Percentiles rank a stretch among this genome's conserved stretches.
These are phyloP conservation scores for Lupinus albus DNA, from an alignment of 306 rosid species.

Conservation along the genomic window DNA sequence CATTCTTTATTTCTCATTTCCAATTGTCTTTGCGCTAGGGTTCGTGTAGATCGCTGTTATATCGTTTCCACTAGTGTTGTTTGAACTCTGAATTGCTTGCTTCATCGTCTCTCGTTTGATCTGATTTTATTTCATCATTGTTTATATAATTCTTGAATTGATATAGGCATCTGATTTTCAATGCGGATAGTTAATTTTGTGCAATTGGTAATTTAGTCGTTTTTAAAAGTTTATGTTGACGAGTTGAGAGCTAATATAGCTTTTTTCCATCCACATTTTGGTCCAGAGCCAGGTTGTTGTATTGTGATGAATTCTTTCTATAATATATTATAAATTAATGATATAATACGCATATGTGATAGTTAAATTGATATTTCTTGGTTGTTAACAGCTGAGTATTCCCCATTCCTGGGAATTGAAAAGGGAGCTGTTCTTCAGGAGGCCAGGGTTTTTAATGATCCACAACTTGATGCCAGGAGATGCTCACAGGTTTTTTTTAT, in stretches of 20 bases:
- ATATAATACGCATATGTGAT: too few relatives aligned
- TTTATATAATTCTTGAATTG: slow-evolving; percentile 7
- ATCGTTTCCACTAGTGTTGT: too few relatives aligned
- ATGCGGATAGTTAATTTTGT: slow-evolving; percentile 43
- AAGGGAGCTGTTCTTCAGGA: slow-evolving; percentile 98
- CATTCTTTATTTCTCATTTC: slow-evolving; percentile 39
- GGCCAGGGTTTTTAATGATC: slow-evolving; percentile 96
- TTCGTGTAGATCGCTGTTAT: too few relatives aligned
- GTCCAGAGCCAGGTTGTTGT: too few relatives aligned
- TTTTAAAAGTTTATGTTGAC: slow-evolving; percentile 32
- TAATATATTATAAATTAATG: too few relatives aligned
- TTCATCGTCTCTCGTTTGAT: slow-evolving; percentile 26
- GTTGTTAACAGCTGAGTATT: slow-evolving; percentile 68
- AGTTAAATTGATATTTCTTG: neutral
- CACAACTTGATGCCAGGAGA: slow-evolving; percentile 93
- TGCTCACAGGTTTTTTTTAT: slow-evolving; percentile 79
- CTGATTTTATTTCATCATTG: slow-evolving; percentile 40
- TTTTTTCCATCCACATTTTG: too few relatives aligned
- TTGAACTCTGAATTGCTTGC: neutral
- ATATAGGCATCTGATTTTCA: slow-evolving; percentile 35
- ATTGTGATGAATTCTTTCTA: too few relatives aligned
- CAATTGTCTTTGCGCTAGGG: slow-evolving; percentile 7
- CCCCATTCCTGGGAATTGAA: slow-evolving; percentile 93
- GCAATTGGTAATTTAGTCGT: too few relatives aligned
- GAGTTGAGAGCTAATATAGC: too few relatives aligned